Conservation (phyloP, 2,329 filamentous ascomycete genomes). For the Dactylellina drechsleri region DNA sequence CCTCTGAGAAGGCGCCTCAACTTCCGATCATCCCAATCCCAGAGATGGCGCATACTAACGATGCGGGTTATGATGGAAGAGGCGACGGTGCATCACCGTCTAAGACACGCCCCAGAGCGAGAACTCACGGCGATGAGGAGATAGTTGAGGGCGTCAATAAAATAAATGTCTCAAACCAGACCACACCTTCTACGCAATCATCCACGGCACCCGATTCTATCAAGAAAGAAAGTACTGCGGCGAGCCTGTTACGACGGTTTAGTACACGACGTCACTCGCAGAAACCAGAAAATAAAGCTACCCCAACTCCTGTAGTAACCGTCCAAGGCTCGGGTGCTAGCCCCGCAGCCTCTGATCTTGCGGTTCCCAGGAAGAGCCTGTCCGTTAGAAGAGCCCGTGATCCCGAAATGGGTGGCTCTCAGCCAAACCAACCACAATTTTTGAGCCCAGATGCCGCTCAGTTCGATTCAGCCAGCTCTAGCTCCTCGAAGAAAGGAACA, state of each 20-base stretch:
- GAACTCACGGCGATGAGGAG: constrained; percentile 96
- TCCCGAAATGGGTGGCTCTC: constrained; percentile 67
- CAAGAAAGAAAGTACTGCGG: constrained; percentile 88
- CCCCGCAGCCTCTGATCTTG: constrained; percentile 62
- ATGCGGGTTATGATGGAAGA: constrained; percentile 84
- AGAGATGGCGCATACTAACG: constrained; percentile 87
- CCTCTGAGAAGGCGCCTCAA: constrained; percentile 66
- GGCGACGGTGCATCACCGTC: constrained; percentile 64
- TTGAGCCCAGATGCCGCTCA: constrained; percentile 76
- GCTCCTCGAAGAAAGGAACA: constrained; percentile 70
- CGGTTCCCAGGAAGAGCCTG: constrained; percentile 82
- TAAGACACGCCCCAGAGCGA: constrained; percentile 82
- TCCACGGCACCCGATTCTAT: constrained; percentile 66
- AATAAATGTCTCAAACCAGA: constrained; percentile 67
- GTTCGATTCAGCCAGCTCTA: constrained; percentile 63
- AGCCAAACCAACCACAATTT: constrained; percentile 80
- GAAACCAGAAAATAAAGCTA: constrained; percentile 72
- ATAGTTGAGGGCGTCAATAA: constrained; percentile 77
- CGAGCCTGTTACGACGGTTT: constrained; percentile 84
- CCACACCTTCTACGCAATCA: constrained; percentile 66
- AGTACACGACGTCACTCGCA: constrained; percentile 78
- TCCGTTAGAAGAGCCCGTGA: constrained; percentile 76
- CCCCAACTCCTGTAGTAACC: constrained; percentile 78
- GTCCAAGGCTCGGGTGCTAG: constrained; percentile 79
- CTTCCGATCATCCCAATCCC: constrained; percentile 82